Evolutionary conservation across 73 alveolate genomes (phyloP), one percentile per base, ranked within the genome.

Genomic region (Paramecium sonneborni): DNA sequence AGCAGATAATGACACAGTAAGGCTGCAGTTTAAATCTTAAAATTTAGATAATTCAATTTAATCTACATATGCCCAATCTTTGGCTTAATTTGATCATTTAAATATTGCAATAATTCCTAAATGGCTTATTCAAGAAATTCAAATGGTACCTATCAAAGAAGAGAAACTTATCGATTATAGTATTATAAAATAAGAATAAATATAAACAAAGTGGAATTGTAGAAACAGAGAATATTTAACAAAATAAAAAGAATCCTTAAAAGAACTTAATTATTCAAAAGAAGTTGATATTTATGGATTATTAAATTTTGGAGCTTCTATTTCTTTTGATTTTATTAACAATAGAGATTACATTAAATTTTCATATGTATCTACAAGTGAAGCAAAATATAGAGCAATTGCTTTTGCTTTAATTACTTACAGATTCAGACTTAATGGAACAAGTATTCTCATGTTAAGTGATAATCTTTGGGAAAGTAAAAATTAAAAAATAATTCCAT

Each of bases 401-500:
- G 55, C 87, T 14, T 21, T 74, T 5, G 87, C 87, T 38, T 74
- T 74, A 30, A 11, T 74, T 10, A 74, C 87, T 35, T 74, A 74
- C 20, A 74, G 35, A 74, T 74, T 74, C 12, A 74, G 34, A 32
- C 5, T 12, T 21, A 74, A 74, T 74, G 87, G 87, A 32, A 74
- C 87, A 14, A 30, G 46, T 18, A 74, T 74, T 74, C 37, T 21
- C 18, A 35, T 74, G 58, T 7, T 74, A 9, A 23, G 87, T 4
- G 87, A 74, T 21, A 74, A 74, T 74, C 10, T 35, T 15, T 74
- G 87, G 87, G 87, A 74, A 21, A n/a, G 57, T 34, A 43, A 7
- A 14, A 12, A 12, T 5, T n/a, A 35, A 30, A 5, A 74, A 74
- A n/a, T 14, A 21, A n/a, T 10, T 10, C 0, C n/a, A 4, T 67